Conservation (phyloP, 495 filamentous ascomycete genomes). For the Tuber umbilicatum region DNA sequence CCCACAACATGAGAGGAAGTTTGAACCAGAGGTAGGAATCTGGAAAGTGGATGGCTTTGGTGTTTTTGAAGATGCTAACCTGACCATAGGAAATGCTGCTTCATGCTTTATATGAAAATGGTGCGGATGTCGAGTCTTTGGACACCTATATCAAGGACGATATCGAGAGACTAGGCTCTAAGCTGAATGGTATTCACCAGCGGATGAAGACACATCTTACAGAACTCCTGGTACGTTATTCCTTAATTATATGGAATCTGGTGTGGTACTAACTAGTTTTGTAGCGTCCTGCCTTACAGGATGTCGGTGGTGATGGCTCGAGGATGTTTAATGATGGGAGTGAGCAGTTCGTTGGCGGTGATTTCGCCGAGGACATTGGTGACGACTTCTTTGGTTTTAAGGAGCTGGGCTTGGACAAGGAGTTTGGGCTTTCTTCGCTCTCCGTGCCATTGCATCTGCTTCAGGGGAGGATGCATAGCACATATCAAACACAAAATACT, state of each 20-base stretch:
- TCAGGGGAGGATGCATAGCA: constrained; percentile 78
- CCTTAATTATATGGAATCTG: constrained; percentile 6
- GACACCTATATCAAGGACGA: constrained; percentile 92
- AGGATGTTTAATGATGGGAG: constrained; percentile 91
- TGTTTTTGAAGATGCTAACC: constrained; percentile 11
- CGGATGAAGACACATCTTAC: constrained; percentile 83
- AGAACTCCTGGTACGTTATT: constrained; percentile 58
- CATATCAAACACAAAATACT: constrained; percentile 66
- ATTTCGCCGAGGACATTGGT: constrained; percentile 94
- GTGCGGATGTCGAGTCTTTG: constrained; percentile 70
- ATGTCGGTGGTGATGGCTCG: constrained; percentile 74
- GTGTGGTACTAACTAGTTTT: constrained; percentile 26
- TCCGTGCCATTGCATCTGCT: constrained; percentile 91
- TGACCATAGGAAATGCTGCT: constrained; percentile 66
- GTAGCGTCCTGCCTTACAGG: constrained; percentile 70
- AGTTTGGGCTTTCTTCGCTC: constrained; percentile 75
- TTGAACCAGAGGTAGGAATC: constrained; percentile 34
- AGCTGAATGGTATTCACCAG: constrained; percentile 77
- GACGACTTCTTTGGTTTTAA: constrained; percentile 99
- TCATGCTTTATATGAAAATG: constrained; percentile 74
- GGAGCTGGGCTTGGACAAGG: constrained; percentile 82
- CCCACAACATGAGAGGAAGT: constrained; percentile 39
- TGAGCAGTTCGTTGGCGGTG: constrained; percentile 92
- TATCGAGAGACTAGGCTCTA: constrained; percentile 78
- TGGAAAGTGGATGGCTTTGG: background rate